Percentiles rank a stretch among this genome's conserved stretches.
phyloP scores from a whole-genome alignment of 202 grass and related monocot genomes.

The Hordeum pubiflorum region DNA sequence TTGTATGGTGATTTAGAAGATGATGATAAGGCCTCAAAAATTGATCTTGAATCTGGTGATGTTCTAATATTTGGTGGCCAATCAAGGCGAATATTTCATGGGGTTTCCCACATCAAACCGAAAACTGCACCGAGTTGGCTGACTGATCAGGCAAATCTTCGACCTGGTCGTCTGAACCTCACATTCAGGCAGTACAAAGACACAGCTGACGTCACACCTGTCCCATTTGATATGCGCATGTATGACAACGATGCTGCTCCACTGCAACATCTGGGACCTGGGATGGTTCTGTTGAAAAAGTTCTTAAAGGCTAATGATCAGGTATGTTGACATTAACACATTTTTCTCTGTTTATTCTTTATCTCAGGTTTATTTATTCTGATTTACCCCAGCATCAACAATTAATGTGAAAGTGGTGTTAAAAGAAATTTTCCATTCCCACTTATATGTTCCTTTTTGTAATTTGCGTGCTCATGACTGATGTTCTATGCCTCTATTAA shows the following conservation, averaged over 20 bases:
- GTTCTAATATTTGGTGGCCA: constrained; percentile 46
- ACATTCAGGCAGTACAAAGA: constrained; percentile 33
- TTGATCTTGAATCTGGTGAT: constrained; percentile 54
- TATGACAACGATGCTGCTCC: background rate
- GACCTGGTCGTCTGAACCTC: constrained; percentile 49
- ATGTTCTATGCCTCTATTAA: background rate
- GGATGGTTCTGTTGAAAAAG: constrained; percentile 55
- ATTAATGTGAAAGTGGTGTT: background rate
- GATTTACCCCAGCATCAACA: background rate
- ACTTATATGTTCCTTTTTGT: background rate
- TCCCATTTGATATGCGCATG: too few species aligned
- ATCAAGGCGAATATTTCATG: constrained; percentile 45
- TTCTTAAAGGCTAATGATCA: constrained; percentile 40
- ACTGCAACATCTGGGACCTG: constrained; percentile 32
- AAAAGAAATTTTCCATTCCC: background rate
- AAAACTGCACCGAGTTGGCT: constrained; percentile 28
- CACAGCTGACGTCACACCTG: too few species aligned
- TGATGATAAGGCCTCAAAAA: constrained; percentile 14
- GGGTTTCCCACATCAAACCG: constrained; percentile 26
- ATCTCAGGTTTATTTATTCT: background rate
- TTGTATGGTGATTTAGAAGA: constrained; percentile 37
- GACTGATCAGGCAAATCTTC: constrained; percentile 27
- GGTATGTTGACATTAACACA: background rate
- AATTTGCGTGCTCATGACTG: background rate
- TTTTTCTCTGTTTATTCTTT: background rate